These are phyloP conservation scores for Leishmania guyanensis DNA, from an alignment of 208 protist genomes.

Conservation along the genomic window DNA sequence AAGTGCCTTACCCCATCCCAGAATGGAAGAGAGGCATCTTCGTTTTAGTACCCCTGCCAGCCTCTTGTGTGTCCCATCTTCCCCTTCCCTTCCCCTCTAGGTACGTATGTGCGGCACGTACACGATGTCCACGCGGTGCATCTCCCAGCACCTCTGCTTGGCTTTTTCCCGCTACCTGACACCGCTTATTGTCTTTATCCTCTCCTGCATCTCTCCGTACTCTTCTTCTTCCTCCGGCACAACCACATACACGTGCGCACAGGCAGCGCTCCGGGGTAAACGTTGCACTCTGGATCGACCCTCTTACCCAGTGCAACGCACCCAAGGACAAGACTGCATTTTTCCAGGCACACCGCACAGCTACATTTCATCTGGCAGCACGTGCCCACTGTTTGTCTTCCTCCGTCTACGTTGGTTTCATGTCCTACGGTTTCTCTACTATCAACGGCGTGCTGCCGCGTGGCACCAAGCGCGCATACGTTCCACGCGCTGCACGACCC, in stretches of 20 bases:
- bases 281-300: not conserved
- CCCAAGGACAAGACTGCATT: not conserved
- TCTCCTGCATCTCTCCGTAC: not conserved
- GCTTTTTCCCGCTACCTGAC: not conserved
- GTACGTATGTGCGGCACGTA: not conserved
- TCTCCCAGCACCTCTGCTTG: not conserved
- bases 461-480: constrained; percentile 35
- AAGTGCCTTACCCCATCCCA: not conserved
- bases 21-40: not conserved
- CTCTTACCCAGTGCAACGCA: not conserved
- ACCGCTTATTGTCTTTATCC: too few relatives aligned
- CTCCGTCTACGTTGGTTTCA: not conserved
- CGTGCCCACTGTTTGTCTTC: not conserved
- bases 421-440: constrained; percentile 34
- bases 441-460: constrained; percentile 34
- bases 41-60: not conserved
- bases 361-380: not conserved
- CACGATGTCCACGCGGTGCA: not conserved
- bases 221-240: not conserved
- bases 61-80: not conserved
- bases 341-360: not conserved
- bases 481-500: constrained; percentile 46
- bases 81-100: not conserved
- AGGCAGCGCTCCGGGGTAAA: not conserved
- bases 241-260: not conserved